Evolutionary conservation across 129 eudicot genomes (phyloP).

Genomic region (Pseudognaphalium luteoalbum): DNA sequence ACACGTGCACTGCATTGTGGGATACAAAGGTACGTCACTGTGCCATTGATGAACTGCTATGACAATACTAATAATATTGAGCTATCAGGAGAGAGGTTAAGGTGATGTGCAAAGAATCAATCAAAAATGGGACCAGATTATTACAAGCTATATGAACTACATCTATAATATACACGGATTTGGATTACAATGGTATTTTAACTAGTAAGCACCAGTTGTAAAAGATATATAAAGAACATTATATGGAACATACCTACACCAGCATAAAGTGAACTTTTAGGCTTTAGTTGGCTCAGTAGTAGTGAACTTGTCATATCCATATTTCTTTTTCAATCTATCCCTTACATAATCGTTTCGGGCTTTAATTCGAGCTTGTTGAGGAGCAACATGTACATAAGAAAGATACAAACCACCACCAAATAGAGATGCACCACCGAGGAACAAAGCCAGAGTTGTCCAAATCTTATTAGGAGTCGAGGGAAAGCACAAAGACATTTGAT

Average conservation of each 20-base stretch:
- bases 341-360: slow-evolving; percentile 71
- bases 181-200: not conserved
- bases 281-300: slow-evolving; percentile 6
- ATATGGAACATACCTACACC: slow-evolving; percentile 20
- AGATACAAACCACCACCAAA: slow-evolving; percentile 75
- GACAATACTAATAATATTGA: not conserved
- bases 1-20: not conserved
- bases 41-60: not conserved
- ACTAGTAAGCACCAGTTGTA: not conserved
- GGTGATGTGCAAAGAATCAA: not conserved
- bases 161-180: not conserved
- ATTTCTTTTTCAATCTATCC: slow-evolving; percentile 58
- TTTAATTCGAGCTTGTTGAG: slow-evolving; percentile 83
- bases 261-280: slow-evolving; percentile 3
- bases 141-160: not conserved
- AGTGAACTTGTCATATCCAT: slow-evolving; percentile 56
- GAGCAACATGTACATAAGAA: slow-evolving; percentile 69
- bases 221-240: not conserved
- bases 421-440: slow-evolving; percentile 53
- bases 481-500: slow-evolving; percentile 62
- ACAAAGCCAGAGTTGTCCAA: slow-evolving; percentile 55
- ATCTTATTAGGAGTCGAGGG: slow-evolving; percentile 67
- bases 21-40: not conserved
- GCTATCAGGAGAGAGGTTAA: not conserved
- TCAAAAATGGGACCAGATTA: not conserved